Evolutionary conservation across 129 eudicot genomes (phyloP).

Genomic region (Ambrosia trifida): DNA sequence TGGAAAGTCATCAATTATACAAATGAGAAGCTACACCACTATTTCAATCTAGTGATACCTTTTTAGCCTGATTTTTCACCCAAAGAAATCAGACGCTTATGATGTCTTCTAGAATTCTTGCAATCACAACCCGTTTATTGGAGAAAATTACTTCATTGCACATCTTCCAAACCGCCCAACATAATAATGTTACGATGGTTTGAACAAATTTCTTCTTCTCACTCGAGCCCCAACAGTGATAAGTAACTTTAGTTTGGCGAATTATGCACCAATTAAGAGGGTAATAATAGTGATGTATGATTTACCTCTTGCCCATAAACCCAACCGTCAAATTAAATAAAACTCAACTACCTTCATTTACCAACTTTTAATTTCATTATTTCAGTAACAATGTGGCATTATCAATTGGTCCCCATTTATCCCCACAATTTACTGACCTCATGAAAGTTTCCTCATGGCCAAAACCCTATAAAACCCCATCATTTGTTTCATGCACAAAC

Average conservation of each 20-base stretch:
- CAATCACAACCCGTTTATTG: too few relatives aligned
- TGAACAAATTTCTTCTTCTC: too few relatives aligned
- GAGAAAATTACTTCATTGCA: too few relatives aligned
- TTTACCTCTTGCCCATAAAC: neutral
- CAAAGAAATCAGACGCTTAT: too few relatives aligned
- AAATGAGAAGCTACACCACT: too few relatives aligned
- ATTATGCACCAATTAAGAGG: neutral
- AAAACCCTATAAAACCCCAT: conserved; percentile 28
- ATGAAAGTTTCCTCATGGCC: neutral
- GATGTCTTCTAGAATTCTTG: too few relatives aligned
- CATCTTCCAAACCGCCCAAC: too few relatives aligned
- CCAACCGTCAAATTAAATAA: conserved; percentile 28
- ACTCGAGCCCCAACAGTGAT: too few relatives aligned
- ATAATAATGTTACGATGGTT: too few relatives aligned
- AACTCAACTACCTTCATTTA: conserved; percentile 33
- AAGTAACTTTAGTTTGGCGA: neutral
- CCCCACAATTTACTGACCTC: conserved; percentile 14
- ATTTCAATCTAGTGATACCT: too few relatives aligned
- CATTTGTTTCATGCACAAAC: conserved; percentile 22
- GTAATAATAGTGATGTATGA: neutral
- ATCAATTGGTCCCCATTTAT: neutral
- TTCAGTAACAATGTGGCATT: neutral
- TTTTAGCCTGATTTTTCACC: too few relatives aligned
- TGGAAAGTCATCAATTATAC: too few relatives aligned
- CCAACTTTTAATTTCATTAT: neutral